phyloP scores from a whole-genome alignment of 495 filamentous ascomycete genomes.

The Aspergillus sclerotioniger region DNA sequence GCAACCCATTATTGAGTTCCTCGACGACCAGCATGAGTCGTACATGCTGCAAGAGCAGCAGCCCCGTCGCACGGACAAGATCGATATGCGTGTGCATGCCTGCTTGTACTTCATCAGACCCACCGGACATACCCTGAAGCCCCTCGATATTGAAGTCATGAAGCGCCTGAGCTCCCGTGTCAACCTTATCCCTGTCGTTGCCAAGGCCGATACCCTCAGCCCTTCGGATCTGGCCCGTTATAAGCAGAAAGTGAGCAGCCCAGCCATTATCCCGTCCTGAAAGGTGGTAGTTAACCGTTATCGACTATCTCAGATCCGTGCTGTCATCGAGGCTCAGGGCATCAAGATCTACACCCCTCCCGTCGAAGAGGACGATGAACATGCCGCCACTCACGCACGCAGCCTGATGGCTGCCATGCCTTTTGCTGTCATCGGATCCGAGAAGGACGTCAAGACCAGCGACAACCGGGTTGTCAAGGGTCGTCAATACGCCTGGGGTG shows the following conservation, averaged over 20 bases:
- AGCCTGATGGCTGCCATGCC: conserved; percentile 96
- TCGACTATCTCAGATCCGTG: conserved; percentile 65
- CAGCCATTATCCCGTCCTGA: no score
- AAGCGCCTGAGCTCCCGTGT: conserved; percentile 96
- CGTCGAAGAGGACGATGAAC: conserved; percentile 95
- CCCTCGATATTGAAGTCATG: conserved; percentile 99
- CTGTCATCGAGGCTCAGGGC: conserved; percentile 94
- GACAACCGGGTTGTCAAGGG: conserved; percentile 97
- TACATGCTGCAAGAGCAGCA: conserved; percentile 99
- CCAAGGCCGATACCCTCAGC: conserved; percentile 97
- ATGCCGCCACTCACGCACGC: conserved; percentile 88
- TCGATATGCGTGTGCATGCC: conserved; percentile 96
- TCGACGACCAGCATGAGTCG: conserved; percentile 99
- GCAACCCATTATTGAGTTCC: conserved; percentile 99
- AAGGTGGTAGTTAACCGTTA: conserved; percentile 5
- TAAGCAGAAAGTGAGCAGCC: conserved; percentile 75
- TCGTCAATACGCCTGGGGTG: conserved; percentile 98
- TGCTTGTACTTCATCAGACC: conserved; percentile 99
- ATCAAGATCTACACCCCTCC: conserved; percentile 99
- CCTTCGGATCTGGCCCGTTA: conserved; percentile 85
- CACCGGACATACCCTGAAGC: conserved; percentile 97
- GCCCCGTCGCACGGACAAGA: conserved; percentile 94
- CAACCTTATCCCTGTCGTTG: conserved; percentile 96
- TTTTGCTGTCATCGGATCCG: conserved; percentile 96
- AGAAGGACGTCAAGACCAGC: conserved; percentile 96